Evolutionary conservation across 805 yeast genomes (phyloP), one percentile per base, ranked within the genome.

Genomic region (Tetrapisispora iriomotensis): DNA sequence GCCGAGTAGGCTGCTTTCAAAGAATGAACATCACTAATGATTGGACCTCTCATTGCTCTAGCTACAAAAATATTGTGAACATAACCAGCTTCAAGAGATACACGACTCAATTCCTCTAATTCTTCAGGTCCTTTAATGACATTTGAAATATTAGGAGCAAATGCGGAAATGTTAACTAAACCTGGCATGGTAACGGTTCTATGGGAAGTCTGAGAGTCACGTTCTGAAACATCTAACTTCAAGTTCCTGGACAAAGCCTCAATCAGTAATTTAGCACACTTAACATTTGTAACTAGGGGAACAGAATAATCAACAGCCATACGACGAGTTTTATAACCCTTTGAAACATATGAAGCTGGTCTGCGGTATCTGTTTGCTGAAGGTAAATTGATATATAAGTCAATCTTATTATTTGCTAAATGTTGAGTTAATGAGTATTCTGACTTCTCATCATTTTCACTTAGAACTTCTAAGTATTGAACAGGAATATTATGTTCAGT

Each of bases 221-320:
- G 71, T 56, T 76, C 75, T 36, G 82, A 59, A 39, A 83, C 85
- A 18, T 80, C 82, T 49, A 87, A 67, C n/a, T 69, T 45, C 47
- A 64, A 48, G 55, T 77, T 68, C 68, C 92, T 73, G 29, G 90
- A 73, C 48, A 87, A 64, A n/a, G 99, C 97, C 68, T 92, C 97
- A 49, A 92, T 79, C 65, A 92, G 72, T 50, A 92, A 71, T 67
- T 92, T 92, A 46, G 99, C 99, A 71, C 88, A 81, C 68, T 92
- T 92, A 50, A 92, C 97, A 60, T 92, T 92, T 48, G 99, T 92
- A 37, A 92, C 95, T 62, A 92, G 73, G 37, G 99, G 99, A 60
- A 92, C 87, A 38, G 96, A 88, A 63, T 84, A 94, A 67, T 92
- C 99, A 49, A 92, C 96, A 51, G 99, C 98, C 97, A 92, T 84